phyloP scores from a whole-genome alignment of 371 early-diverging fungal species.

The Syncephalastrum contaminatum region DNA sequence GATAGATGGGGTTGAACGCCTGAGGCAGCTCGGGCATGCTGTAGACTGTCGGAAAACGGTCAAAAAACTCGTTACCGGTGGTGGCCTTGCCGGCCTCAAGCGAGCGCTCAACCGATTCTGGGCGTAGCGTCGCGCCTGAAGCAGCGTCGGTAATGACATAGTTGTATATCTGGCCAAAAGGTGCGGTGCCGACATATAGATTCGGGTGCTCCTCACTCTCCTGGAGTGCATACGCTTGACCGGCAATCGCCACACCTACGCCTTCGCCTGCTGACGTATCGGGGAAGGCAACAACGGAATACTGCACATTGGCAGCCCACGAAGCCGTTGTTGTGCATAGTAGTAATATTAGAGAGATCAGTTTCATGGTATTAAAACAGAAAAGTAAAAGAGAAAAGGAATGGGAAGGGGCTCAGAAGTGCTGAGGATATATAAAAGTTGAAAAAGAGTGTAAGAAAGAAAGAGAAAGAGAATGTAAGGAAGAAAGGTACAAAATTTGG shows the following conservation, averaged over 20 bases:
- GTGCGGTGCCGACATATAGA: conserved; percentile 36
- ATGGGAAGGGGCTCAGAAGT: conserved; percentile 3
- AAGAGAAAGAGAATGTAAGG: not conserved
- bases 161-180: conserved; percentile 34
- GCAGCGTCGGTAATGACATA: conserved; percentile 27
- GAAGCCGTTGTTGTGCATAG: not conserved
- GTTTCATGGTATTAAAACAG: not conserved
- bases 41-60: conserved; percentile 38
- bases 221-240: conserved; percentile 25
- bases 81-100: conserved; percentile 30
- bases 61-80: conserved; percentile 59
- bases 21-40: conserved; percentile 53
- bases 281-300: conserved; percentile 46
- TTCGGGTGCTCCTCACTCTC: conserved; percentile 28
- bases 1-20: conserved; percentile 45
- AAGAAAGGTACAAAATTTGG: not conserved
- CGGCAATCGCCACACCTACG: conserved; percentile 35
- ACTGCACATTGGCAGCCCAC: conserved; percentile 31
- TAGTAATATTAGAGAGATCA: not conserved
- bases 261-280: conserved; percentile 13
- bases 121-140: conserved; percentile 6
- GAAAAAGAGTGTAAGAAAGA: not conserved
- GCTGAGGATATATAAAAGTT: conserved; percentile 1
- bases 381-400: conserved; percentile 4
- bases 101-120: conserved; percentile 34